phyloP scores from a whole-genome alignment of 164 flowering plant species.

The Pachysandra terminalis region DNA sequence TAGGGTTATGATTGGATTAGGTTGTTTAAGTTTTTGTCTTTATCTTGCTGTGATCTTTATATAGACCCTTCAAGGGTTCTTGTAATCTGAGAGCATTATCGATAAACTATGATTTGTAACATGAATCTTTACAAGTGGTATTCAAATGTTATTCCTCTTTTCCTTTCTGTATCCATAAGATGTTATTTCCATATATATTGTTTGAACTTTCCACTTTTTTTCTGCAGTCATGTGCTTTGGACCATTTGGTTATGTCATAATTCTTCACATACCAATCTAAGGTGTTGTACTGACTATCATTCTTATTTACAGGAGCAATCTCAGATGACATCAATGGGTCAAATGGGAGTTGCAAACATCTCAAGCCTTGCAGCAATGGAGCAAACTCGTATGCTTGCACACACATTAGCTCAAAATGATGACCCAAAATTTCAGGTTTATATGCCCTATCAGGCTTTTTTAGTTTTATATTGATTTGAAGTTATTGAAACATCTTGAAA shows the following conservation, averaged over 20 bases:
- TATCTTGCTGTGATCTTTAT: too few relatives aligned
- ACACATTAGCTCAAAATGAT: constrained; percentile 81
- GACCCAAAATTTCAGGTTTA: constrained; percentile 96
- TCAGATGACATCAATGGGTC: constrained; percentile 49
- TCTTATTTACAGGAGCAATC: constrained; percentile 53
- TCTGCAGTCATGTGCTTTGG: neutral
- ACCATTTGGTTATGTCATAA: neutral
- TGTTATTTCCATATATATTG: too few relatives aligned
- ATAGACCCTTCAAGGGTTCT: too few relatives aligned
- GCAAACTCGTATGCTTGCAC: constrained; percentile 93
- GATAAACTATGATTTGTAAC: too few relatives aligned
- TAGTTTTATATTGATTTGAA: neutral
- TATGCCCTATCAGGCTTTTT: neutral
- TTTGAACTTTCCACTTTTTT: too few relatives aligned
- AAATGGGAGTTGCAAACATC: constrained; percentile 45
- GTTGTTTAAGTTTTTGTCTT: too few relatives aligned
- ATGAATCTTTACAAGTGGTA: too few relatives aligned
- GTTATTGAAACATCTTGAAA: neutral
- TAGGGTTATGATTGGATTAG: too few relatives aligned
- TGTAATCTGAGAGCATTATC: too few relatives aligned
- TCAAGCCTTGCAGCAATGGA: constrained; percentile 74
- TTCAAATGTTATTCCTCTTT: too few relatives aligned
- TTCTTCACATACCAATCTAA: neutral
- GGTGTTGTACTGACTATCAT: neutral
- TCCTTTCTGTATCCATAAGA: too few relatives aligned